Evolutionary conservation across 2,329 filamentous ascomycete genomes (phyloP), one percentile per base, ranked within the genome.

Genomic region (Purpureocillium takamizusanense): DNA sequence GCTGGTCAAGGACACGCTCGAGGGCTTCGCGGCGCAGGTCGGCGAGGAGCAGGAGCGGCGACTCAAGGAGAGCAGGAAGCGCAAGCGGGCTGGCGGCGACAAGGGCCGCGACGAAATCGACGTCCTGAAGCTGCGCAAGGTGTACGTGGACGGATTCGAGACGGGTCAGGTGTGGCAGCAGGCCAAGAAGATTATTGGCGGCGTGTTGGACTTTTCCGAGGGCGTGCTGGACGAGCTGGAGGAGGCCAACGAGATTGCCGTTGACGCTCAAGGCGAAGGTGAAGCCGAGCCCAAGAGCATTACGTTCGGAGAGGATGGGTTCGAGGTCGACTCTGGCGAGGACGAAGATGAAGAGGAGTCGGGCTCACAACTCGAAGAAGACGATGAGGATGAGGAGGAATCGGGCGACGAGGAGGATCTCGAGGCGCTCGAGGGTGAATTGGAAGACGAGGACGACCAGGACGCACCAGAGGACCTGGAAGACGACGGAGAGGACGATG

Each of bases 81-180:
- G 85, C 45, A 94, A 92, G 69, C 72, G 85, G 48, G 10, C 21
- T 5, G 70, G 69, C 8, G 69, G 72, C 33, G 59, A 60, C 18
- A 61, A 58, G 4, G 63, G 62, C 18, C 63, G 70, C 37, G 61
- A 61, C 25, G 59, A 60, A 27, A 51, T 62, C 35, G 62, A 75
- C 46, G 65, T 83, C 2, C 55, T 95, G 46, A 87, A 87, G 51
- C 67, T 95, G 51, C 81, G 84, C 51, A 88, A 85, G 60, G 68
- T 98, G 13, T 85, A 95, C 56, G 69, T 87, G 7, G 79, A 94
- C 41, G 92, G 90, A 0, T 95, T 97, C 50, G 85, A 84, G 51
- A 81, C 85, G 10, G 78, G 81, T 15, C 90, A 97, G 61, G 81
- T 98, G 32, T 98, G 90, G 85, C 86, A 95, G 60, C 92, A 98